Base-by-base conservation (phyloP, 352 stramenopile genomes). In the Ophiocytium majus region DNA sequence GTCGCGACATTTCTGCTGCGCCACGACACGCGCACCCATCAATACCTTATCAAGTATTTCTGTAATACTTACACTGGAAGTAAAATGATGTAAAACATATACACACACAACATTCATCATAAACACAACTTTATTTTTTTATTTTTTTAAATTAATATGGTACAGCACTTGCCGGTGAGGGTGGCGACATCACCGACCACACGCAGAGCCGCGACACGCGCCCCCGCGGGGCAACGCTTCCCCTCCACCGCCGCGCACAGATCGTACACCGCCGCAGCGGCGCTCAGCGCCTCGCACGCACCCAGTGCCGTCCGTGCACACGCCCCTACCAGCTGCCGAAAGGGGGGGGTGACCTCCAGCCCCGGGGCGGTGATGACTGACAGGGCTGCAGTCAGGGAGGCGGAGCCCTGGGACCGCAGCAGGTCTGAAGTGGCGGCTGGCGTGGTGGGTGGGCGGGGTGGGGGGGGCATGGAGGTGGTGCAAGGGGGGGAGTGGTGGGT, bases 311-410 rank as follows among this genome's bases (percentile, higher is more conserved):
- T 17, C 5, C 66, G 14, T 14, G 35, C 32, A 14, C 66, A 78
- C 66, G 32, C 66, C 5, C 66, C 66, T 5, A 78, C 35, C 5
- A 78, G 66, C 66, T 17, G 5, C 5, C 66, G 35, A 14, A 78
- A 78, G 5, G 66, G 66, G 5, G 32, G 32, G 5, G 66, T 78
- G 66, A 78, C 66, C 66, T 78, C 66, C 5, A 78, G 66, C 35
- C 35, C 35, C 5, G 66, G 66, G 5, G 32, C 35, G 35, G 5
- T 78, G 32, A 78, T 5, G 5, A 78, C 66, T 35, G 32, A 5
- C 5, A 78, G 35, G 5, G 35, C 32, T 5, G 66, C 35, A 14
- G 66, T 43, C 5, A 43, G 5, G 35, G 35, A 5, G 66, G 66
- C 5, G 5, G 32, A 17, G 66, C 66, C 66, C 32, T 78, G 66